Percentiles rank a stretch among this genome's conserved stretches.
These are phyloP conservation scores for Cairneyella variabilis DNA, from an alignment of 495 filamentous ascomycete species.

Conservation along the genomic window DNA sequence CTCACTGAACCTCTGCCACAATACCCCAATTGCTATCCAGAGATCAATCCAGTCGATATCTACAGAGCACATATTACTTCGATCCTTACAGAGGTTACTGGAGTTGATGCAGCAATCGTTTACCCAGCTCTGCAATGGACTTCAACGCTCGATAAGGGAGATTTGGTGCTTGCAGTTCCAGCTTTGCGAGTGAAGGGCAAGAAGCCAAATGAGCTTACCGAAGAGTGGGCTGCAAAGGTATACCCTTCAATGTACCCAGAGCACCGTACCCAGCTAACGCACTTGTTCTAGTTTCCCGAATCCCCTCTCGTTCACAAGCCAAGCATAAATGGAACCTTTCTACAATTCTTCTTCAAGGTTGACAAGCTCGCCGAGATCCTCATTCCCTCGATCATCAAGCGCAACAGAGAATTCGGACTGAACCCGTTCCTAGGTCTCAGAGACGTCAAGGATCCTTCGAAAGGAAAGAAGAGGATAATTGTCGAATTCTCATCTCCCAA, in stretches of 20 bases:
- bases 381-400: constrained; percentile 57
- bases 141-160: constrained; percentile 80
- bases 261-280: constrained; percentile 3
- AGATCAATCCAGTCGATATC: constrained; percentile 80
- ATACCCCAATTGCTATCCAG: constrained; percentile 57
- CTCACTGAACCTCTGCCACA: constrained; percentile 28
- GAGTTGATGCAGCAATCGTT: constrained; percentile 70
- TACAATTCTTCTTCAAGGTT: constrained; percentile 79
- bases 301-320: constrained; percentile 70
- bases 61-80: constrained; percentile 82
- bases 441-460: constrained; percentile 64
- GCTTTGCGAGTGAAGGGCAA: constrained; percentile 76
- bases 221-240: constrained; percentile 68
- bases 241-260: too few species aligned
- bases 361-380: constrained; percentile 55
- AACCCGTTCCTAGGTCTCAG: constrained; percentile 63
- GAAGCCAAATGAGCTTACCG: constrained; percentile 69
- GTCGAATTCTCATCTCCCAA: constrained; percentile 56
- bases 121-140: constrained; percentile 81
- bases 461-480: constrained; percentile 63
- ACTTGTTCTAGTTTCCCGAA: constrained; percentile 58
- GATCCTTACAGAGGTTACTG: constrained; percentile 66
- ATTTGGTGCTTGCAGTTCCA: constrained; percentile 75
- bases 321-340: constrained; percentile 54
- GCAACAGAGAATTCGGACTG: constrained; percentile 60